Percentiles rank a stretch among this genome's conserved stretches.
Conservation (phyloP, 1,284 basidiomycete species). For the Stereum hirsutum region DNA sequence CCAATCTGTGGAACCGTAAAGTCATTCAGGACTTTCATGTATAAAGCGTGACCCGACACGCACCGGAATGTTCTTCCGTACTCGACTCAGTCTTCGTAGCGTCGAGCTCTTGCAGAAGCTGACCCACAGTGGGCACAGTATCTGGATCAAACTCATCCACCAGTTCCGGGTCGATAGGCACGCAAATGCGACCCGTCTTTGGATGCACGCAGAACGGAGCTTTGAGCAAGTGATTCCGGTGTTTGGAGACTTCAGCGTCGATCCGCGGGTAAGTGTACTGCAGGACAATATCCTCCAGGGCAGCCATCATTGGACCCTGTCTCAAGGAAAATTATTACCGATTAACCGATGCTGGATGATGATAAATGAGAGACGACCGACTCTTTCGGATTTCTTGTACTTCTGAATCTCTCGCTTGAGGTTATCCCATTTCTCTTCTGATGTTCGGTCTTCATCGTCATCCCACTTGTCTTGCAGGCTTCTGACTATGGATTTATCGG, state of each 20-base stretch:
- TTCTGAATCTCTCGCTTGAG: slow-evolving; percentile 34
- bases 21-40: too few species aligned
- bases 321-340: too few species aligned
- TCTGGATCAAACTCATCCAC: slow-evolving; percentile 87
- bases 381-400: slow-evolving; percentile 19
- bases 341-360: too few species aligned
- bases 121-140: slow-evolving; percentile 77
- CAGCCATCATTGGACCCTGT: slow-evolving; percentile 29
- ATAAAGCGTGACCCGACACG: too few species aligned
- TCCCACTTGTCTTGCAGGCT: slow-evolving; percentile 57
- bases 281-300: slow-evolving; percentile 82
- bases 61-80: slow-evolving; percentile 41
- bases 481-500: slow-evolving; percentile 43
- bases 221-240: slow-evolving; percentile 96
- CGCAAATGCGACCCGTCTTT: slow-evolving; percentile 92
- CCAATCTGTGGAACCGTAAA: slow-evolving; percentile 38
- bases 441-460: slow-evolving; percentile 41
- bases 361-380: slow-evolving; percentile 27
- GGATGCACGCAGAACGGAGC: slow-evolving; percentile 97
- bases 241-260: slow-evolving; percentile 95
- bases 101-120: slow-evolving; percentile 78
- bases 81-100: slow-evolving; percentile 20
- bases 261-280: slow-evolving; percentile 96
- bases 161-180: slow-evolving; percentile 76
- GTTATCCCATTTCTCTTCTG: slow-evolving; percentile 69